phyloP scores from a whole-genome alignment of 2,329 filamentous ascomycete species.

The Leptographium galeiforme region DNA sequence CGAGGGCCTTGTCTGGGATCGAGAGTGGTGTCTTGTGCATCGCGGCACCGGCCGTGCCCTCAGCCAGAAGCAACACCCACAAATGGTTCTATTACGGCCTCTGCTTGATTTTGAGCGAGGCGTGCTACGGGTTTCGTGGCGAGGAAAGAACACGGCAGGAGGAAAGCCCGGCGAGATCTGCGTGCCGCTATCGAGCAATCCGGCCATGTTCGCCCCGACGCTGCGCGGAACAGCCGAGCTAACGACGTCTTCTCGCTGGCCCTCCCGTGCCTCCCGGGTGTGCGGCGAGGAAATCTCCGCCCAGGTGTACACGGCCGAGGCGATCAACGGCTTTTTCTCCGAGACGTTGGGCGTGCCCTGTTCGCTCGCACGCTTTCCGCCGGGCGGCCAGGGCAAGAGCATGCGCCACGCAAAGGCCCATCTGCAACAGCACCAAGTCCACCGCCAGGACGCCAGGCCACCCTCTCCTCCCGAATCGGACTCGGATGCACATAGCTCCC shows the following conservation, averaged over 20 bases:
- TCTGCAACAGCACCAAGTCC: slow-evolving; percentile 42
- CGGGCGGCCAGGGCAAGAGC: slow-evolving; percentile 43
- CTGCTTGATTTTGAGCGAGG: slow-evolving; percentile 56
- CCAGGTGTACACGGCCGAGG: slow-evolving; percentile 51
- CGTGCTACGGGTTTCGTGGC: slow-evolving; percentile 46
- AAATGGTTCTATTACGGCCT: slow-evolving; percentile 75
- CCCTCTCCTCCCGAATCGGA: slow-evolving; percentile 40
- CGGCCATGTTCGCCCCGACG: slow-evolving; percentile 34
- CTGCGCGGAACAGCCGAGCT: not conserved
- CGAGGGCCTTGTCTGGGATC: slow-evolving; percentile 85
- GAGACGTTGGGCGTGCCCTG: slow-evolving; percentile 64
- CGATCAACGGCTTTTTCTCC: slow-evolving; percentile 67
- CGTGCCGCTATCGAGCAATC: slow-evolving; percentile 56
- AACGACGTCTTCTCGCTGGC: slow-evolving; percentile 14
- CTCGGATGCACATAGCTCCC: slow-evolving; percentile 21
- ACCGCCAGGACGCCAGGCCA: slow-evolving; percentile 18
- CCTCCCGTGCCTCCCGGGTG: slow-evolving; percentile 42
- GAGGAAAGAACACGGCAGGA: slow-evolving; percentile 17
- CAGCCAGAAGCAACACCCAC: slow-evolving; percentile 77
- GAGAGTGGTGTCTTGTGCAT: slow-evolving; percentile 92
- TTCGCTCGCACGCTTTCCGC: slow-evolving; percentile 69
- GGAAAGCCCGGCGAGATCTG: slow-evolving; percentile 24
- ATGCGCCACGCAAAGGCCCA: slow-evolving; percentile 61
- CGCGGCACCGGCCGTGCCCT: slow-evolving; percentile 71
- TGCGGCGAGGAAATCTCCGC: slow-evolving; percentile 70